A percentile compares a stretch with the other conserved stretches of the same genome.
Conservation (phyloP, 108 stramenopile genomes). For the Nitzschia sp. region DNA sequence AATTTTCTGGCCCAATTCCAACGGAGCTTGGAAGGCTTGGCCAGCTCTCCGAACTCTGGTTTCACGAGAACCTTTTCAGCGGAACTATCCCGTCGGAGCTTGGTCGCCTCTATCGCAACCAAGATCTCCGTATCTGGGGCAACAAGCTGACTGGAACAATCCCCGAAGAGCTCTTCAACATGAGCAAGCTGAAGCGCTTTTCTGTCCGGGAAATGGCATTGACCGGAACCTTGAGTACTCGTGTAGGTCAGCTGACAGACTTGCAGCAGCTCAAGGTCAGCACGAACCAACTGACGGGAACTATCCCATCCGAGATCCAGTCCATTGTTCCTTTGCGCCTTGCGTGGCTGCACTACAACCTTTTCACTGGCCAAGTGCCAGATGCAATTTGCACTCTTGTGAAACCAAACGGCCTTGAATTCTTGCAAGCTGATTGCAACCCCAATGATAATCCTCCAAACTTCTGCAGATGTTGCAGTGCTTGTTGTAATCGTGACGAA, state of each 20-base stretch:
- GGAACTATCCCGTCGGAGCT: slow-evolving; percentile 40
- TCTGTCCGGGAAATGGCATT: slow-evolving; percentile 8
- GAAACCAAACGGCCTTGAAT: not conserved
- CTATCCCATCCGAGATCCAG: slow-evolving; percentile 39
- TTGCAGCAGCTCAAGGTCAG: slow-evolving; percentile 32
- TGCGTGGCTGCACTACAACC: slow-evolving; percentile 19
- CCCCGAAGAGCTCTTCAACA: slow-evolving; percentile 17
- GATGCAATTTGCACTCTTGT: slow-evolving; percentile 2
- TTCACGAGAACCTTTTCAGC: slow-evolving; percentile 19
- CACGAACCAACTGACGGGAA: slow-evolving; percentile 30
- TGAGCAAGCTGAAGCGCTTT: slow-evolving; percentile 11
- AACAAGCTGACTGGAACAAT: slow-evolving; percentile 32
- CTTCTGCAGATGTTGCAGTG: slow-evolving; percentile 23
- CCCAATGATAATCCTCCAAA: slow-evolving; percentile 19
- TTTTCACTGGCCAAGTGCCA: slow-evolving; percentile 16
- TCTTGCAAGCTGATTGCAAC: slow-evolving; percentile 28
- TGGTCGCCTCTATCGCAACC: slow-evolving; percentile 26
- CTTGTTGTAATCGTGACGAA: slow-evolving; percentile 22
- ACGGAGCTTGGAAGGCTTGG: slow-evolving; percentile 12
- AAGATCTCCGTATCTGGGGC: slow-evolving; percentile 31
- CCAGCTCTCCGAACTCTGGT: slow-evolving; percentile 20
- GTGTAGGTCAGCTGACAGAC: slow-evolving; percentile 7
- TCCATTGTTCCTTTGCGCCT: slow-evolving; percentile 19
- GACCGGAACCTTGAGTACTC: slow-evolving; percentile 22
- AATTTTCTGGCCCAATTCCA: slow-evolving; percentile 30